Evolutionary conservation across 2,329 filamentous ascomycete genomes (phyloP).

Genomic region (Fusarium staphyleae): DNA sequence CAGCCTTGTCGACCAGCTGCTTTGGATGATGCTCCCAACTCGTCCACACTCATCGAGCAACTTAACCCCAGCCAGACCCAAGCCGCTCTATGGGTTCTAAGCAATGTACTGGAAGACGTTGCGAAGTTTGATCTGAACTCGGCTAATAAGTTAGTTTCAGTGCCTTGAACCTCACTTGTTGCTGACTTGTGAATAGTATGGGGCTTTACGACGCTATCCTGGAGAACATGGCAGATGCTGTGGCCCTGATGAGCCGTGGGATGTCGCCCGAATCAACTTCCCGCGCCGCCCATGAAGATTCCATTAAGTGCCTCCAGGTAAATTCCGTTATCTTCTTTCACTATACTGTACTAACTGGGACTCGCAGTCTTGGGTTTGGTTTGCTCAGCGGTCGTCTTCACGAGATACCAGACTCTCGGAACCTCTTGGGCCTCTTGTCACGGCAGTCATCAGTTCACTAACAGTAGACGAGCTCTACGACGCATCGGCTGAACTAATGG

Average conservation of each 20-base stretch:
- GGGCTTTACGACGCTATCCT: conserved; percentile 51
- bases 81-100: conserved; percentile 68
- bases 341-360: conserved; percentile 5
- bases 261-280: conserved; percentile 44
- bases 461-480: conserved; percentile 65
- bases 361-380: conserved; percentile 73
- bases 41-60: conserved; percentile 55
- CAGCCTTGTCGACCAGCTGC: conserved; percentile 33
- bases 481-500: conserved; percentile 67
- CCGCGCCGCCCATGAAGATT: conserved; percentile 57
- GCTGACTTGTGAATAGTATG: conserved; percentile 42
- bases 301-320: conserved; percentile 67
- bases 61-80: conserved; percentile 58
- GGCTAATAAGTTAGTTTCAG: conserved; percentile 58
- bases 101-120: conserved; percentile 48
- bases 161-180: conserved; percentile 23
- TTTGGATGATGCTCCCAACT: conserved; percentile 47
- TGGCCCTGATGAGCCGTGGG: conserved; percentile 50
- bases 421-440: conserved; percentile 66
- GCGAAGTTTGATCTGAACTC: conserved; percentile 69
- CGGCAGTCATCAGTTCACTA: conserved; percentile 67
- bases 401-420: conserved; percentile 64
- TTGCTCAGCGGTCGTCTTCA: conserved; percentile 70
- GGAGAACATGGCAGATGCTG: conserved; percentile 51
- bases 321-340: conserved; percentile 5